Percentiles rank a stretch among this genome's conserved stretches.
Evolutionary conservation across 202 grass and related monocot genomes (phyloP).

Genomic region (Saccharum hybrid): DNA sequence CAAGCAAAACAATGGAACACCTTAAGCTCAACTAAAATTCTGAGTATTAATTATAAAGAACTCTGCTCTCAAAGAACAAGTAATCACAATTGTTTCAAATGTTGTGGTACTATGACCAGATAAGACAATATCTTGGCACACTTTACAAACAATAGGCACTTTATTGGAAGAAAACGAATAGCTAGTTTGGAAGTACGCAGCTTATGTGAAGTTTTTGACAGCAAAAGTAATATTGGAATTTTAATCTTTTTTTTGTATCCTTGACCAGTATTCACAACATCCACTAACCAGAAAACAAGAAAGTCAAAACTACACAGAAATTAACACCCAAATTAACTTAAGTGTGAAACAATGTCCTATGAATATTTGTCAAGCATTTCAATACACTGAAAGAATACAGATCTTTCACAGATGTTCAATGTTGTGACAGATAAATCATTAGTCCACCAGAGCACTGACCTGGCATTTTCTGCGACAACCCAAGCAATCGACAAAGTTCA

Average conservation of each 20-base stretch:
- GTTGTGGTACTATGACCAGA: background rate
- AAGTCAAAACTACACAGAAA: background rate
- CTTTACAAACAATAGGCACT: background rate
- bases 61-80: background rate
- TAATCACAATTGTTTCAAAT: background rate
- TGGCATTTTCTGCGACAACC: conserved; percentile 92
- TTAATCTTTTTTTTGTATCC: background rate
- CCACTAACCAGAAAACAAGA: conserved; percentile 9
- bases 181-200: background rate
- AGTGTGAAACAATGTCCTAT: conserved; percentile 1
- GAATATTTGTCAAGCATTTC: background rate
- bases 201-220: background rate
- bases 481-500: conserved; percentile 82
- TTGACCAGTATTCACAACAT: background rate
- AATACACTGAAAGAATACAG: conserved; percentile 9
- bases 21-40: conserved; percentile 1
- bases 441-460: conserved; percentile 52
- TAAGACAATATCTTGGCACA: background rate
- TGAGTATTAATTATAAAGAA: background rate
- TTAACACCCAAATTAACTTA: background rate
- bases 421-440: conserved; percentile 17
- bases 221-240: background rate
- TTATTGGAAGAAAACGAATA: background rate
- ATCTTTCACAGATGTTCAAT: background rate
- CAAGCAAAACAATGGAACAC: conserved; percentile 1